Conservation (phyloP, 176 grass and related monocot species). For the Puya raimondii region DNA sequence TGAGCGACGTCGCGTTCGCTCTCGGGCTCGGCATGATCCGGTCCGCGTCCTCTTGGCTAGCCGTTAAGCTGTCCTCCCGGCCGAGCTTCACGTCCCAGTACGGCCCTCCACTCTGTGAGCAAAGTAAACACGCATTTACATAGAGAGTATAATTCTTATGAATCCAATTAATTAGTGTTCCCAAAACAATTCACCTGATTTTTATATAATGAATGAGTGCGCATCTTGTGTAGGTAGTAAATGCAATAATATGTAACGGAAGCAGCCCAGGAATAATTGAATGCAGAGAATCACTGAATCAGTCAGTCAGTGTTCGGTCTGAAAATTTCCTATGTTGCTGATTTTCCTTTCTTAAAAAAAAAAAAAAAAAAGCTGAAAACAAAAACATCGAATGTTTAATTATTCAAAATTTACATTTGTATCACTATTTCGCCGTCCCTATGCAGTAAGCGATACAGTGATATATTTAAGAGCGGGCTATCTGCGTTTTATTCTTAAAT, state of each 20-base stretch:
- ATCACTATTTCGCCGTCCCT: neutral
- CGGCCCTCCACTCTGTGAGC: conserved; percentile 65
- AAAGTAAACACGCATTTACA: neutral
- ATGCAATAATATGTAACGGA: too few species aligned
- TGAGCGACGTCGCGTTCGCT: conserved; percentile 56
- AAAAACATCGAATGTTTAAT: too few species aligned
- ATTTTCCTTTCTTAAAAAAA: neutral
- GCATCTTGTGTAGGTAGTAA: too few species aligned
- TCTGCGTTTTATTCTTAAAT: too few species aligned
- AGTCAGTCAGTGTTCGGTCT: neutral
- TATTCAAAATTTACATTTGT: neutral
- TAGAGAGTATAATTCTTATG: too few species aligned
- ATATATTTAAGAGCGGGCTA: neutral
- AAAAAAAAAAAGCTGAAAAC: too few species aligned
- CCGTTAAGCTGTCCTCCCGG: conserved; percentile 59
- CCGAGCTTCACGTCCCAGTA: conserved; percentile 74
- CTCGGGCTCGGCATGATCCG: conserved; percentile 77
- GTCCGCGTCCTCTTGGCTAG: conserved; percentile 68
- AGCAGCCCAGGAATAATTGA: too few species aligned
- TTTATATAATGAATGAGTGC: too few species aligned
- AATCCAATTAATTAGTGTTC: too few species aligned
- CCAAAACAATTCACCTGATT: too few species aligned
- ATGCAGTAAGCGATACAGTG: neutral
- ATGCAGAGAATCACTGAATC: too few species aligned
- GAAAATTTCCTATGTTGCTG: too few species aligned